A percentile compares a stretch with the other conserved stretches of the same genome.
phyloP scores from a whole-genome alignment of 2,329 filamentous ascomycete genomes.

The Mollisiaceae sp. region DNA sequence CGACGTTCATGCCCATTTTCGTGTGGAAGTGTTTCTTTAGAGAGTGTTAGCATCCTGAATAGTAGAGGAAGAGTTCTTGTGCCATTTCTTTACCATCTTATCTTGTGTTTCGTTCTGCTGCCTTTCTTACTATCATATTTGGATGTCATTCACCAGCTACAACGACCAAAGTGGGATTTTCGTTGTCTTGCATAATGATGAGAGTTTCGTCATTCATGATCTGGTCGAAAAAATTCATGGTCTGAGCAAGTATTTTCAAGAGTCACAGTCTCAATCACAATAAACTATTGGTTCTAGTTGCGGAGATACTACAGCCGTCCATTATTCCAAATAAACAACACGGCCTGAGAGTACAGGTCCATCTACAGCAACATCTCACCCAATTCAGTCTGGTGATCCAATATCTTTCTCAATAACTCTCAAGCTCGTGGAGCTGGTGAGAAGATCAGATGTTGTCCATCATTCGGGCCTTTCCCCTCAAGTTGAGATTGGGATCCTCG shows the following conservation, averaged over 20 bases:
- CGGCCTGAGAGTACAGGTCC: not conserved
- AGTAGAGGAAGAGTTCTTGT: not conserved
- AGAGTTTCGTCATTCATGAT: not conserved
- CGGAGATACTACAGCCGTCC: not conserved
- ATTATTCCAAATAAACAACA: not conserved
- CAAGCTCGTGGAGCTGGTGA: not conserved
- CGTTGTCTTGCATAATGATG: too few relatives aligned
- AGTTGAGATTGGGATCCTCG: slow-evolving; percentile 6
- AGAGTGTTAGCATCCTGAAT: not conserved
- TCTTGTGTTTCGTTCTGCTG: too few relatives aligned
- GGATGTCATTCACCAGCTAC: too few relatives aligned
- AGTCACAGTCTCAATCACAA: not conserved
- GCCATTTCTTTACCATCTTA: not conserved
- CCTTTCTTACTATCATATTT: too few relatives aligned
- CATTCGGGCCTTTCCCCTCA: not conserved
- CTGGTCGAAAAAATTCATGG: not conserved
- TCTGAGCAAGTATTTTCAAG: not conserved
- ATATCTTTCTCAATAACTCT: not conserved
- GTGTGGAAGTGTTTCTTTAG: not conserved
- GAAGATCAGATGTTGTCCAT: not conserved
- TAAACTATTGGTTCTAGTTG: not conserved
- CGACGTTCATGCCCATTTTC: not conserved
- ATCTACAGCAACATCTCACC: not conserved
- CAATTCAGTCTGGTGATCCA: not conserved
- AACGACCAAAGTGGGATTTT: too few relatives aligned